Conservation (phyloP, 176 grass and related monocot species). For the Oryza australiensis region DNA sequence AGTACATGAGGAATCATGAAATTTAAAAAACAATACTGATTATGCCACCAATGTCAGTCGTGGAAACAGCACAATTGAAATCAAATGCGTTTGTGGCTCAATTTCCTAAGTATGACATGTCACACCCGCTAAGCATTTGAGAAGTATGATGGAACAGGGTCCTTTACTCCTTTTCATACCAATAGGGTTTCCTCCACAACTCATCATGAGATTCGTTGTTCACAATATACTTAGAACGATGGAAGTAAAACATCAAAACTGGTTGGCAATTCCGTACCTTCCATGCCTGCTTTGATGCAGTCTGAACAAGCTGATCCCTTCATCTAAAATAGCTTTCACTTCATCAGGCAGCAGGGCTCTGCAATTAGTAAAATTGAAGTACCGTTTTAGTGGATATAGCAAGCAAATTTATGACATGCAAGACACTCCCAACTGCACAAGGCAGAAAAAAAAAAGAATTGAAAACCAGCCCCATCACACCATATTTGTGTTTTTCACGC, state of each 20-base stretch:
- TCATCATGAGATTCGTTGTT: neutral
- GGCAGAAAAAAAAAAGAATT: neutral
- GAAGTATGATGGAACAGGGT: neutral
- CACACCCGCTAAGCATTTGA: neutral
- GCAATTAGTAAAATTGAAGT: slow-evolving; percentile 36
- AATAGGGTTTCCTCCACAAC: neutral
- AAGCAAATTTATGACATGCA: slow-evolving; percentile 5
- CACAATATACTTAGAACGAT: neutral
- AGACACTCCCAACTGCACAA: neutral
- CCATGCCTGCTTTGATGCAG: slow-evolving; percentile 89
- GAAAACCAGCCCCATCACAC: neutral
- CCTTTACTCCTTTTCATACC: neutral
- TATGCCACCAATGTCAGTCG: slow-evolving; percentile 2
- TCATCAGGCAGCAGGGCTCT: slow-evolving; percentile 73
- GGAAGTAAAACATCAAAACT: neutral
- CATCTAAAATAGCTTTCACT: slow-evolving; percentile 70
- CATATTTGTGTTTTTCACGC: neutral
- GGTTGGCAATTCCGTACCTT: slow-evolving; percentile 58
- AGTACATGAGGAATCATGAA: slow-evolving; percentile 27
- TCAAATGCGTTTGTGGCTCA: neutral
- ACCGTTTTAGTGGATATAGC: slow-evolving; percentile 10
- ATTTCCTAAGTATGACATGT: neutral
- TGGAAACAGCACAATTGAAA: slow-evolving; percentile 8
- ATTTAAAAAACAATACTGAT: neutral
- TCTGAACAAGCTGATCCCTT: slow-evolving; percentile 86